Base-by-base conservation (phyloP, 148 eudicot genomes). In the Camellia lanceoleosa region DNA sequence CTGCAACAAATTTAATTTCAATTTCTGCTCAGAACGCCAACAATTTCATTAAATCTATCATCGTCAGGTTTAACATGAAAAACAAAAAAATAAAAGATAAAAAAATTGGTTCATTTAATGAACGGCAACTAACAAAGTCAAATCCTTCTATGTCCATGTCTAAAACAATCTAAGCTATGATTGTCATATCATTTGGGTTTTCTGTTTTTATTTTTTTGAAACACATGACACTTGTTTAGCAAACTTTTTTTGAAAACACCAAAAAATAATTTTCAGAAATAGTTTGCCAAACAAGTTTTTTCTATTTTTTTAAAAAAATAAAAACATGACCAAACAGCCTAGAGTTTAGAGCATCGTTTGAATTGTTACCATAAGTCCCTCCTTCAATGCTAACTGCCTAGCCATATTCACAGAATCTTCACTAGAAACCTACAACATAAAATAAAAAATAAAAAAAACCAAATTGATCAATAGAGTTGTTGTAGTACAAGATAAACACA, bases 321-420 rank as follows among this genome's bases (percentile, higher is more conserved):
- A 63, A 14, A 63, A 5, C 20, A 3, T 30, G 54, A 5, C 15
- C 16, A 41, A 43, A 59, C 52, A 15, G 14, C 23, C 1, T 13
- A 74, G 52, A 74, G 47, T 59, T 60, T 9, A 59, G 77, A 43
- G 61, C 58, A 52, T 77, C 9, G 41, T 47, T 65, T 47, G 16
- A 4, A 58, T 46, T 30, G 18, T 83, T 89, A 96, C 99, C 92
- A 92, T 86, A 52, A 96, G 98, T 20, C 99, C 99, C 86, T 96
- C 99, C 83, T 92, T 90, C 75, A 93, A 58, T 55, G 98, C 98
- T 77, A 96, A 83, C 81, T 91, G 82, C 82, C 99, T 90, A 13
- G 99, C 99, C 99, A 96, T 96, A 19, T 89, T 91, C 4, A 96
- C 90, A 10, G 99, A 87, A 64, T 96, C 99, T 69, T 93, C 98